These are phyloP conservation scores for Neonothopanus nambi DNA, from an alignment of 1,284 basidiomycete genomes.

Conservation along the genomic window DNA sequence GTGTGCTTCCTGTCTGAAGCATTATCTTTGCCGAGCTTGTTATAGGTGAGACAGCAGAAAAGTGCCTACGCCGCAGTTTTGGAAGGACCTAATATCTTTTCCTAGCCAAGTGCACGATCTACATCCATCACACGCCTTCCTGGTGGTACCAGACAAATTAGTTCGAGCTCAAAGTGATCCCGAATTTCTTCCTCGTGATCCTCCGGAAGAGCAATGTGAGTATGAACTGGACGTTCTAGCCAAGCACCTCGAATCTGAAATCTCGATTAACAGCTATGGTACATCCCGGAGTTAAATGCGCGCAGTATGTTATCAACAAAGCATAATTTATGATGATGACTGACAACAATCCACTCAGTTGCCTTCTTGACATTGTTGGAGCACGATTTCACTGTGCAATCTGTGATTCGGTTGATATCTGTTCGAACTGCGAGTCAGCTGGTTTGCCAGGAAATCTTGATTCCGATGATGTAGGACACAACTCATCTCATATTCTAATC, in stretches of 20 bases:
- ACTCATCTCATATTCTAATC: slow-evolving; percentile 87
- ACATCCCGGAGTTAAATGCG: slow-evolving; percentile 71
- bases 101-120: slow-evolving; percentile 81
- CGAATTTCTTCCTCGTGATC: slow-evolving; percentile 37
- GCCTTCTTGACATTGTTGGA: slow-evolving; percentile 84
- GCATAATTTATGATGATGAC: too few species aligned
- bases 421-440: slow-evolving; percentile 85
- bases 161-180: slow-evolving; percentile 41
- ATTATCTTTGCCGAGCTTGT: slow-evolving; percentile 81
- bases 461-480: slow-evolving; percentile 72
- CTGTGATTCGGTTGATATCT: slow-evolving; percentile 82
- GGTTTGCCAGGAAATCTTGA: slow-evolving; percentile 81
- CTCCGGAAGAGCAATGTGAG: slow-evolving; percentile 65
- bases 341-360: slow-evolving; percentile 47
- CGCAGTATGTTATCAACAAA: slow-evolving; percentile 59
- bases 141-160: slow-evolving; percentile 70
- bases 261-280: slow-evolving; percentile 52
- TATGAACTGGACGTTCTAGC: not conserved
- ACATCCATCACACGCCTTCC: slow-evolving; percentile 85
- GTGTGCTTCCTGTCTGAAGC: slow-evolving; percentile 79
- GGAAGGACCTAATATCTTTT: not conserved
- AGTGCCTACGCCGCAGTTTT: too few species aligned
- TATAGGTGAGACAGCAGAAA: slow-evolving; percentile 51
- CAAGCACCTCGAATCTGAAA: slow-evolving; percentile 1
- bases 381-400: slow-evolving; percentile 89